Percentiles rank a stretch among this genome's conserved stretches.
These are phyloP conservation scores for Fusarium coffeatum DNA, from an alignment of 2,329 filamentous ascomycete species.

Conservation along the genomic window DNA sequence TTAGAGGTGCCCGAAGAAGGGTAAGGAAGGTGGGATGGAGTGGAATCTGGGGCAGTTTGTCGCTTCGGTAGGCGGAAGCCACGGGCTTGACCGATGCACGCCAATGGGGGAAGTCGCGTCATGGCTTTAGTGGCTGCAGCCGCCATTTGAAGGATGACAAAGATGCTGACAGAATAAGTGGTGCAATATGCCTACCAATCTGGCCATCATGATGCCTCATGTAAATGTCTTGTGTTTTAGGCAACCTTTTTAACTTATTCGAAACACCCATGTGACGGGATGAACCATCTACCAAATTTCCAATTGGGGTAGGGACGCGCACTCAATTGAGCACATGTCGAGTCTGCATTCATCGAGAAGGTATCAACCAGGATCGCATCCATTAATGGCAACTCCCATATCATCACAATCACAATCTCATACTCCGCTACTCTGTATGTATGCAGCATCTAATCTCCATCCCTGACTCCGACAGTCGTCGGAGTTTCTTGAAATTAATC, in stretches of 20 bases:
- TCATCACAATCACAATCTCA: neutral
- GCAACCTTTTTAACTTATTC: slow-evolving; percentile 22
- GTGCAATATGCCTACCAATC: slow-evolving; percentile 2
- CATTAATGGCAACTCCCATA: slow-evolving; percentile 10
- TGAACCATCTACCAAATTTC: slow-evolving; percentile 7
- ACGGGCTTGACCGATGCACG: slow-evolving; percentile 45
- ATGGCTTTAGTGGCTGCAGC: slow-evolving; percentile 34
- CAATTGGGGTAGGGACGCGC: slow-evolving; percentile 16
- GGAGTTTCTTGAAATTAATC: slow-evolving; percentile 8
- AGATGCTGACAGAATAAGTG: slow-evolving; percentile 24
- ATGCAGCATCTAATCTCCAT: slow-evolving; percentile 2
- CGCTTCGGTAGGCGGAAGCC: slow-evolving; percentile 21
- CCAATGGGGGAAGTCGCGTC: slow-evolving; percentile 35
- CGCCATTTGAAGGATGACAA: slow-evolving; percentile 18
- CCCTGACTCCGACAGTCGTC: slow-evolving; percentile 2
- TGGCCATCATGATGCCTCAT: slow-evolving; percentile 18
- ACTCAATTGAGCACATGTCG: slow-evolving; percentile 10
- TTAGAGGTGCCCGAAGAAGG: slow-evolving; percentile 1
- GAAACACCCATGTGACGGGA: slow-evolving; percentile 19
- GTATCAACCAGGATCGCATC: slow-evolving; percentile 14
- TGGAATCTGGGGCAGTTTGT: neutral
- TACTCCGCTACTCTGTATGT: neutral
- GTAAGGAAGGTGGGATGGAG: neutral
- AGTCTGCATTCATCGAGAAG: neutral
- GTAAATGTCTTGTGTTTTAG: slow-evolving; percentile 36